These are phyloP conservation scores for Luffa aegyptiaca DNA, from an alignment of 306 rosid species.

Conservation along the genomic window DNA sequence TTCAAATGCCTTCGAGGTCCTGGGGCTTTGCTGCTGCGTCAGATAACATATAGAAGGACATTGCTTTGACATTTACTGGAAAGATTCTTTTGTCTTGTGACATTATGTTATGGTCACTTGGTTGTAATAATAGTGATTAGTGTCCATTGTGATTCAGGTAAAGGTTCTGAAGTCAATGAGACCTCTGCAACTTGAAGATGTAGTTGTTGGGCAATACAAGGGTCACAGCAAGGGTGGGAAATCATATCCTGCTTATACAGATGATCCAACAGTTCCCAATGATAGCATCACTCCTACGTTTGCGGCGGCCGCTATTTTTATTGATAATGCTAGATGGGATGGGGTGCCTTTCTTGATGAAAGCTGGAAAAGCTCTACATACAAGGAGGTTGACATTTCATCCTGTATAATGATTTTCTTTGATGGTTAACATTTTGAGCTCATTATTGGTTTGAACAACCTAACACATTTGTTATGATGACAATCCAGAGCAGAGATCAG, in stretches of 20 bases:
- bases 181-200: conserved; percentile 66
- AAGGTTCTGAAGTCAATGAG: conserved; percentile 91
- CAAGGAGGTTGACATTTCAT: conserved; percentile 40
- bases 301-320: conserved; percentile 92
- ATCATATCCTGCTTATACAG: conserved; percentile 64
- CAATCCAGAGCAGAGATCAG: conserved; percentile 87
- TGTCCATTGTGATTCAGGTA: conserved; percentile 42
- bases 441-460: conserved; percentile 1
- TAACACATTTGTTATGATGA: conserved; percentile 11
- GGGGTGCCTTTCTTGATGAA: conserved; percentile 97
- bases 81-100: neutral
- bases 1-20: neutral
- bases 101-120: neutral
- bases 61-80: neutral
- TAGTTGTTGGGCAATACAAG: conserved; percentile 88
- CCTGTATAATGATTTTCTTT: neutral
- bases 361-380: conserved; percentile 96
- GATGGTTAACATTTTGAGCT: neutral
- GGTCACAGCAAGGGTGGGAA: conserved; percentile 71
- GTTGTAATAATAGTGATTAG: neutral
- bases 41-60: neutral
- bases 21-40: neutral
- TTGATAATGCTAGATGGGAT: conserved; percentile 95
- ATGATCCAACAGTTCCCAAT: conserved; percentile 74
- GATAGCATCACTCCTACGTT: conserved; percentile 89